phyloP scores from a whole-genome alignment of 2,329 filamentous ascomycete species.

The Aureobasidium sp. region DNA sequence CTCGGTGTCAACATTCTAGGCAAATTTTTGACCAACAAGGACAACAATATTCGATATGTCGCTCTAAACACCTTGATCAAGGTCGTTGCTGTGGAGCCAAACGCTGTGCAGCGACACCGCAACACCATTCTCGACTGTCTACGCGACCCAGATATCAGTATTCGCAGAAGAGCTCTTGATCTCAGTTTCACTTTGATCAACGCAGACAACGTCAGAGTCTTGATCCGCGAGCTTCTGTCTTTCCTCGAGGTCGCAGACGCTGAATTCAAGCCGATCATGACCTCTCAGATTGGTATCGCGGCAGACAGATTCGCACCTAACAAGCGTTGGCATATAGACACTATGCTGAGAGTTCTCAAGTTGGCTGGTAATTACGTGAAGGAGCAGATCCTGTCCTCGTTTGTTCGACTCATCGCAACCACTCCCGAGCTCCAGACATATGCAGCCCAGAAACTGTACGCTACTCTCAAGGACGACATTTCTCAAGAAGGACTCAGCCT shows the following conservation, averaged over 20 bases:
- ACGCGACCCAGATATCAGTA: constrained; percentile 95
- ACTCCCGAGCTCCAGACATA: constrained; percentile 94
- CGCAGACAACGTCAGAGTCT: constrained; percentile 86
- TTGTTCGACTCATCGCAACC: constrained; percentile 90
- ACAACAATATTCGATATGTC: constrained; percentile 99
- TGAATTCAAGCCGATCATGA: constrained; percentile 98
- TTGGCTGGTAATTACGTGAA: constrained; percentile 95
- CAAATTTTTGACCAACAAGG: constrained; percentile 95
- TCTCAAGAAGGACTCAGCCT: constrained; percentile 93
- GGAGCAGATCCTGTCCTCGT: constrained; percentile 94
- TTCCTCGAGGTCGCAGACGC: constrained; percentile 97
- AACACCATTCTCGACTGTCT: constrained; percentile 97
- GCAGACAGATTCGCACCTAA: constrained; percentile 94
- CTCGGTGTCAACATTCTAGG: constrained; percentile 96
- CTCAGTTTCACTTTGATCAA: constrained; percentile 98
- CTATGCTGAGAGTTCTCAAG: constrained; percentile 88
- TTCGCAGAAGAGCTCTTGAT: constrained; percentile 87
- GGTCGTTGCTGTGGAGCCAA: constrained; percentile 95
- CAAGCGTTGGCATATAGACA: constrained; percentile 98
- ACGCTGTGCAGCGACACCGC: constrained; percentile 91
- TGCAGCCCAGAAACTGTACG: constrained; percentile 89
- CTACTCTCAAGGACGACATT: constrained; percentile 87
- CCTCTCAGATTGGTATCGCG: constrained; percentile 92
- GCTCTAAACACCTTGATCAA: constrained; percentile 96
- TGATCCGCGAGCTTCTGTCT: constrained; percentile 86